A percentile compares a stretch with the other conserved stretches of the same genome.
These are phyloP conservation scores for Hypoxylon sp. DNA, from an alignment of 2,329 filamentous ascomycete genomes.

Conservation along the genomic window DNA sequence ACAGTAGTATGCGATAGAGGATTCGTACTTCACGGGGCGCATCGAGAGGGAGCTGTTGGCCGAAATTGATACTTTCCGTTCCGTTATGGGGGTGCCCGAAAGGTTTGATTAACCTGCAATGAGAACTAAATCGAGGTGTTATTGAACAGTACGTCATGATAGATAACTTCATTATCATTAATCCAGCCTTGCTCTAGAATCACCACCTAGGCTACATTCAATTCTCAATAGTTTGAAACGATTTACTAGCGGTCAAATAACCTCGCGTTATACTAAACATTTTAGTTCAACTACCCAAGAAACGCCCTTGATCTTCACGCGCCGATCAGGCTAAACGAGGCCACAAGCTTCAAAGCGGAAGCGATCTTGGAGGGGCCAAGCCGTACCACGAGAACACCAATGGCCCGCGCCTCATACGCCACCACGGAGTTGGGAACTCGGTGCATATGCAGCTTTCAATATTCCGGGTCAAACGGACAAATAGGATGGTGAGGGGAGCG, in stretches of 20 bases:
- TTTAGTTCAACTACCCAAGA: not conserved
- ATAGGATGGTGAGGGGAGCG: constrained; percentile 21
- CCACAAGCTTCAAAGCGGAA: constrained; percentile 1
- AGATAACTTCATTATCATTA: not conserved
- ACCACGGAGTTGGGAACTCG: constrained; percentile 18
- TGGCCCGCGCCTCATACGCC: constrained; percentile 11
- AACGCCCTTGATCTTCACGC: not conserved
- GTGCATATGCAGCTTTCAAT: constrained; percentile 41
- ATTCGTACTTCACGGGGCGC: not conserved
- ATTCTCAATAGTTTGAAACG: not conserved
- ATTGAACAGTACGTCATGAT: not conserved
- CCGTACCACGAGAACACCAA: constrained; percentile 14
- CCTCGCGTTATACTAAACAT: not conserved
- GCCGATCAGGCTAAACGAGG: constrained; percentile 18
- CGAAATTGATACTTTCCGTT: not conserved
- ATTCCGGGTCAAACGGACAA: constrained; percentile 36
- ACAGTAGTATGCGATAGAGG: not conserved
- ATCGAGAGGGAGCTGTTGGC: constrained; percentile 5
- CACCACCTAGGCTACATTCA: not conserved
- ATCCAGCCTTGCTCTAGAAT: not conserved
- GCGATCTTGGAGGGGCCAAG: constrained; percentile 14
- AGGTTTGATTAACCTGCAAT: not conserved
- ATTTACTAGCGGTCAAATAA: constrained; percentile 1
- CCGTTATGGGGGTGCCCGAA: not conserved
- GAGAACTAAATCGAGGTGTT: not conserved